Base-by-base conservation (phyloP, 495 filamentous ascomycete genomes). In the Penicillium nucicola region DNA sequence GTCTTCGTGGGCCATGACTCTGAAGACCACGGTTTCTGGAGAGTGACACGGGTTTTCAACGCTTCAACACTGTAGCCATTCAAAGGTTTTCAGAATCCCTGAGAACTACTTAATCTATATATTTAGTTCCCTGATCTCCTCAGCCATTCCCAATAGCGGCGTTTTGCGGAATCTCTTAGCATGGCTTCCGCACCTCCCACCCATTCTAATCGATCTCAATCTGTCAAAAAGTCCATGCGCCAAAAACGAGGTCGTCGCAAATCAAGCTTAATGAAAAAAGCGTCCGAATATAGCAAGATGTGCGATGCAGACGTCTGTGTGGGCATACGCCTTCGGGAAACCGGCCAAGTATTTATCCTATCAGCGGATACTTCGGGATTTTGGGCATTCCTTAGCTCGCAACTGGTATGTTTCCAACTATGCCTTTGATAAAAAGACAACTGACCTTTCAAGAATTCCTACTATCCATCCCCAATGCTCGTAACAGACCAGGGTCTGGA, bases 251-350 rank as follows among this genome's bases (percentile, higher is more conserved):
- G 30, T 19, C 23, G 38, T 36, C 37, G 48, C 13, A 51, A 41
- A 36, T 18, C 30, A 43, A 43, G 39, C 35, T 19, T 51, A 9
- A 31, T 51, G 31, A 35, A 33, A 17, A 43, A 51, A 34, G 48
- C 48, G 14, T 5, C 14, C n/a, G 33, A 48, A 25, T 33, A 42
- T 22, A 43, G 57, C 28, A 42, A 38, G 43, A 45, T 54, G 23
- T 56, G 42, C 23, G 44, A 49, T 18, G 49, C 51, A 18, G 58
- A 61, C 48, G 36, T 61, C 41, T 58, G 36, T 34, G 22, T 58
- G 19, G 55, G 55, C 12, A 55, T 61, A 52, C 54, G 55, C 17
- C 25, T 61, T 13, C 47, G 51, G 30, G 58, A 61, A 43, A 54
- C 53, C 33, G 50, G 58, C 17, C 42, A 52, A 34, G 51, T 61